phyloP scores from a whole-genome alignment of 192 early-diverging fungal genomes.

The Chytriomyces confervae region DNA sequence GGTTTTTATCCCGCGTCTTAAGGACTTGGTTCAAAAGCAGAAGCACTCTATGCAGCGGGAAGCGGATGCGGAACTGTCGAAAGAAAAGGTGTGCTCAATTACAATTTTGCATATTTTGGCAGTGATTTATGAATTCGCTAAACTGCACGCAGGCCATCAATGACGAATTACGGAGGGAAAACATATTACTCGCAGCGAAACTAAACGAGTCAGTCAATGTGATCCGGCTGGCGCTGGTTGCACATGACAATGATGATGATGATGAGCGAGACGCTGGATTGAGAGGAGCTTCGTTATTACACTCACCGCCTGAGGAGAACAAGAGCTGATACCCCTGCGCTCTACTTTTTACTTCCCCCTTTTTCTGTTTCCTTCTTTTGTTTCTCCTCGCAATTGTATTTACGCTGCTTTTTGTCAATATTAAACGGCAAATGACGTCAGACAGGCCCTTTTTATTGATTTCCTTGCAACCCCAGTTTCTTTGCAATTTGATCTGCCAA shows the following conservation, averaged over 20 bases:
- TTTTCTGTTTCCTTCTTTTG: too few relatives aligned
- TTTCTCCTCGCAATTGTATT: too few relatives aligned
- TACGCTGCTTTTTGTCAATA: too few relatives aligned
- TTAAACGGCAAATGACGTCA: too few relatives aligned
- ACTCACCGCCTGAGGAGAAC: not conserved
- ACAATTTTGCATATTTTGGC: not conserved
- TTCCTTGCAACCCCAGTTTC: constrained; percentile 6
- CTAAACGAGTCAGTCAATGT: constrained; percentile 34
- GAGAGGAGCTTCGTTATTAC: not conserved
- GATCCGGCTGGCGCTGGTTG: constrained; percentile 20
- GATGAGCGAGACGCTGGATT: not conserved
- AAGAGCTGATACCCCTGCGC: not conserved
- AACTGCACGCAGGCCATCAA: constrained; percentile 10
- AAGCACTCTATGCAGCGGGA: constrained; percentile 46
- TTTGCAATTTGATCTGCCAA: not conserved
- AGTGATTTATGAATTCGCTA: not conserved
- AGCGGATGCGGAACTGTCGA: constrained; percentile 36
- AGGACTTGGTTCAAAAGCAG: constrained; percentile 52
- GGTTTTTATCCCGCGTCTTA: not conserved
- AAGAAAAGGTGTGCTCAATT: constrained; percentile 40
- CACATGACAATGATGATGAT: constrained; percentile 21
- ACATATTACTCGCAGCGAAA: constrained; percentile 23
- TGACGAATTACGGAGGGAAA: constrained; percentile 25
- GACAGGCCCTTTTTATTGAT: not conserved
- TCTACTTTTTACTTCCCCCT: too few relatives aligned